Evolutionary conservation across 257 asterid genomes (phyloP), one percentile per base, ranked within the genome.

Genomic region (Linaria vulgaris): DNA sequence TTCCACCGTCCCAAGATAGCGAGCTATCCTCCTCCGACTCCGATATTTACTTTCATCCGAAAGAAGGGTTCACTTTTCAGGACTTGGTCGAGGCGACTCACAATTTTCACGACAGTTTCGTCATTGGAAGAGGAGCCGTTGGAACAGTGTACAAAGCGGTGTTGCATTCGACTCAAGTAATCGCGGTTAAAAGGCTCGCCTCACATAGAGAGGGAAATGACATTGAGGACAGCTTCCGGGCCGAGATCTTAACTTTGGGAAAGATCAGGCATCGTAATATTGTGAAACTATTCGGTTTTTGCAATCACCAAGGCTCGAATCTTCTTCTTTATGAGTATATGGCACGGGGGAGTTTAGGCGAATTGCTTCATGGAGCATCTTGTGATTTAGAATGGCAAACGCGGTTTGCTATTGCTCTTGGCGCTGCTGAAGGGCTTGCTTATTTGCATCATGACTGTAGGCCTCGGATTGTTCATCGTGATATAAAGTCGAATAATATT

Each of bases 191-290:
- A 79, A 91, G 76, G 79, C 88, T 91, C 15, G 85, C 88, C 9
- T 91, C 98, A 7, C 77, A 86, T 56, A 76, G 95, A 79, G 98
- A 91, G 69, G 92, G 95, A 8, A 81, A 83, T 54, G 77, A 45
- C 68, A 73, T 80, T 3, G 98, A 91, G 59, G 82, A 71, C 55
- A 81, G 92, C 67, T 91, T 88, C 45, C 83, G 81, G 12, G 95
- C 98, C 0, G 98, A 91, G 87, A 91, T 91, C 59, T 73, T 68
- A 37, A 91, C 98, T 3, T 74, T 91, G 1, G 98, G 98, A 27
- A 88, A 75, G 70, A 91, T 88, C n/a, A 83, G 98, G 86, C 98
- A 91, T 74, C 88, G 98, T 0, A 91, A 91, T 57, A 91, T 91
- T 14, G 96, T 91, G 69, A 88, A 88, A 78, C 83, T 91, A 17